These are phyloP conservation scores for Plasmodium gallinaceum DNA, from an alignment of 169 alveolate species.

Conservation along the genomic window DNA sequence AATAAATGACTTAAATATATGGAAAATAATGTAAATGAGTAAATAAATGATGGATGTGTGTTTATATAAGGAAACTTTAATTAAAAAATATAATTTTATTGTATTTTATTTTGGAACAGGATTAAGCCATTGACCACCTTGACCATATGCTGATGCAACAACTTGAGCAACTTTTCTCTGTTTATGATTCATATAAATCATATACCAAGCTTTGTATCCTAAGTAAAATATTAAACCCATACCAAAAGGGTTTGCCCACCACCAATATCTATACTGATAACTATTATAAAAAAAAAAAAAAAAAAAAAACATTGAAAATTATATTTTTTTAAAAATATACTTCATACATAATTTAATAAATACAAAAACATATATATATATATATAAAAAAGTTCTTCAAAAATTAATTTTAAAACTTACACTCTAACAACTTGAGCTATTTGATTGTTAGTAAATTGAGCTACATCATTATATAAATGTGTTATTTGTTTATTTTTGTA, in stretches of 20 bases:
- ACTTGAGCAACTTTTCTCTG: slow-evolving; percentile 91
- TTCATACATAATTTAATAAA: not conserved
- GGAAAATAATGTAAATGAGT: not conserved
- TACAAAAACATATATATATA: not conserved
- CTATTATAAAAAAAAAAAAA: slow-evolving; percentile 29
- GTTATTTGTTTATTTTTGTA: slow-evolving; percentile 81
- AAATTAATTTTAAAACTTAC: slow-evolving; percentile 30
- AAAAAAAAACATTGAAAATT: not conserved
- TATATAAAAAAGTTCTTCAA: not conserved
- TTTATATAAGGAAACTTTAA: too few relatives aligned
- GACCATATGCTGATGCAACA: slow-evolving; percentile 92
- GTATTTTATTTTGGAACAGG: slow-evolving; percentile 88
- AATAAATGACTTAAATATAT: too few relatives aligned
- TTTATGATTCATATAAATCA: slow-evolving; percentile 90
- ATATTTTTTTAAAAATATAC: too few relatives aligned
- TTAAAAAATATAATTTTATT: too few relatives aligned
- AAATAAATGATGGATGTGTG: too few relatives aligned
- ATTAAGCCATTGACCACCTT: slow-evolving; percentile 93
- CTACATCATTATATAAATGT: slow-evolving; percentile 79
- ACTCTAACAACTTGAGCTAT: slow-evolving; percentile 85
- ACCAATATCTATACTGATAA: slow-evolving; percentile 89
- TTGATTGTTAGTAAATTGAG: slow-evolving; percentile 81
- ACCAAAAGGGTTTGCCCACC: slow-evolving; percentile 93
- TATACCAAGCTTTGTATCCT: slow-evolving; percentile 89
- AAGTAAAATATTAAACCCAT: slow-evolving; percentile 89